A percentile compares a stretch with the other conserved stretches of the same genome.
Conservation (phyloP, 2,329 filamentous ascomycete species). For the Calonectria pseudoreteaudii region DNA sequence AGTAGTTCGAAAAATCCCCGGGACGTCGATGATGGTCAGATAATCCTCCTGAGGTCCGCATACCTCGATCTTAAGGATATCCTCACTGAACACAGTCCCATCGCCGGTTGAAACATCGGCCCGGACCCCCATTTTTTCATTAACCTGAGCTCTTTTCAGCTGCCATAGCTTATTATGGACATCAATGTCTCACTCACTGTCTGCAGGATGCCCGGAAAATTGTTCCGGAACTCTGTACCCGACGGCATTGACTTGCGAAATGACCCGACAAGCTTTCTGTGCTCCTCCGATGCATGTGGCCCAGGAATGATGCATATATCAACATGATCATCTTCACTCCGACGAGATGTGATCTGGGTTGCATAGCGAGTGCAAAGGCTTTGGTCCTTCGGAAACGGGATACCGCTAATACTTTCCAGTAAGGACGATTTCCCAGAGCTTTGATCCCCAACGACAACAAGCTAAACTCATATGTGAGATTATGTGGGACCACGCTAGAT, state of each 20-base stretch:
- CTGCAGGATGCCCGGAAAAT: neutral
- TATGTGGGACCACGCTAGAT: neutral
- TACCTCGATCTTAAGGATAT: conserved; percentile 48
- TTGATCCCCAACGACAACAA: conserved; percentile 47
- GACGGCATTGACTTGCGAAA: neutral
- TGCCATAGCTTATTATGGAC: conserved; percentile 3
- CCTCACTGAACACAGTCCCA: conserved; percentile 53
- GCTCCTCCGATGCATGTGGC: neutral
- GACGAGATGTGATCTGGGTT: conserved; percentile 35
- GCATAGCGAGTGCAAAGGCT: conserved; percentile 47
- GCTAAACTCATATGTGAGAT: neutral
- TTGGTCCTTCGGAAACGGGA: conserved; percentile 45
- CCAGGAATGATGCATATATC: neutral
- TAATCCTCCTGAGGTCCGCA: conserved; percentile 53
- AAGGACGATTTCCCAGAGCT: conserved; percentile 49
- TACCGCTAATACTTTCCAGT: conserved; percentile 46
- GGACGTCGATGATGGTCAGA: conserved; percentile 51
- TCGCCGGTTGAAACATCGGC: conserved; percentile 2
- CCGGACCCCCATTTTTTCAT: conserved; percentile 53
- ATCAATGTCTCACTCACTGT: neutral
- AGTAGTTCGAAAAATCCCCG: conserved; percentile 56
- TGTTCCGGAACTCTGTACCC: neutral
- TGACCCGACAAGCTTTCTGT: neutral
- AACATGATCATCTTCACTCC: neutral
- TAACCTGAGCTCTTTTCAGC: conserved; percentile 40